Evolutionary conservation across 2,329 filamentous ascomycete species (phyloP).

Genomic region (Lasiodiplodia sp.): DNA sequence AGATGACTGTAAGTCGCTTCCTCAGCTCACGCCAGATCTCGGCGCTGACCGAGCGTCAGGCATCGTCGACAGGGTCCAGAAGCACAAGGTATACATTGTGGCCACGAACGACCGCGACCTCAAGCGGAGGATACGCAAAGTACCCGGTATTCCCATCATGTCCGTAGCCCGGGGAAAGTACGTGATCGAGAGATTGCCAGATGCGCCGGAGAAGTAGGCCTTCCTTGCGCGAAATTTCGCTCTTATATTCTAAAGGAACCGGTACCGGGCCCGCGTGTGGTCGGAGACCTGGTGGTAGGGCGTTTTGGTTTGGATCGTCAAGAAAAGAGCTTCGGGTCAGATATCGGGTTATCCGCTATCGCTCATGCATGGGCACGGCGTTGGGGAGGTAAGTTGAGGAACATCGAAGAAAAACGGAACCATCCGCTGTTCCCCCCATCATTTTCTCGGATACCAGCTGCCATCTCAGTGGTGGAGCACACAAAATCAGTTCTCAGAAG

Average conservation of each 20-base stretch:
- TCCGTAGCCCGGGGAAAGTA: conserved; percentile 90
- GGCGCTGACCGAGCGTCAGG: background rate
- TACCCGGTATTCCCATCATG: conserved; percentile 78
- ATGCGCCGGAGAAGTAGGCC: conserved; percentile 72
- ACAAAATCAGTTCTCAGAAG: background rate
- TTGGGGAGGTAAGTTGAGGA: background rate
- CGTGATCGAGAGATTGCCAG: conserved; percentile 88
- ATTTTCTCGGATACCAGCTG: background rate
- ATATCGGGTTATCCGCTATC: background rate
- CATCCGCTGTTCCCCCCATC: background rate
- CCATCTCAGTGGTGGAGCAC: background rate
- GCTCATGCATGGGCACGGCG: background rate
- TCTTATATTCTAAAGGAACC: background rate
- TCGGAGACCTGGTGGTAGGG: background rate
- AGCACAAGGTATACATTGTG: conserved; percentile 56
- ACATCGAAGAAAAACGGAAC: background rate
- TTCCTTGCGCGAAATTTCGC: background rate
- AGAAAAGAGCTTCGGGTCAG: too few relatives aligned
- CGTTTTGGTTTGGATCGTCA: conserved; percentile 14
- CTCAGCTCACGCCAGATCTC: background rate
- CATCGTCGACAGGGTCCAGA: conserved; percentile 53
- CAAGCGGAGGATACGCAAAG: conserved; percentile 39
- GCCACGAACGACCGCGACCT: conserved; percentile 66
- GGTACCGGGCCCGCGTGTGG: background rate
- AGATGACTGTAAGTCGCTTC: conserved; percentile 72